These are phyloP conservation scores for Kodamaea jinghongensis DNA, from an alignment of 805 yeast species.

Conservation along the genomic window DNA sequence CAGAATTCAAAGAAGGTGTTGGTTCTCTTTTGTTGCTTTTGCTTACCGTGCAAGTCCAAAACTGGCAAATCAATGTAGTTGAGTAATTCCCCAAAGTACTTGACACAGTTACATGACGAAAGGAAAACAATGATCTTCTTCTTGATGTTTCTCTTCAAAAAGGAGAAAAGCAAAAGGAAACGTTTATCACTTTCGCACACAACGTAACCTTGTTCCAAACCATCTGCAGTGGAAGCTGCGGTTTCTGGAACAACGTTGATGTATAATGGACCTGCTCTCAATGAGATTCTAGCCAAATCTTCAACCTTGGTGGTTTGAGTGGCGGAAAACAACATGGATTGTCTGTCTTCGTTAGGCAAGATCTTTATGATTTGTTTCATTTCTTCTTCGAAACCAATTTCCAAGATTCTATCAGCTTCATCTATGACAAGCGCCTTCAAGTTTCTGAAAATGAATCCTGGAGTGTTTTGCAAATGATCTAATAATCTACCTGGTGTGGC, in stretches of 20 bases:
- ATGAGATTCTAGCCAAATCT: constrained; percentile 93
- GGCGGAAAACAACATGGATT: constrained; percentile 97
- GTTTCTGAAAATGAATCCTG: constrained; percentile 91
- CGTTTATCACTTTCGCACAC: constrained; percentile 96
- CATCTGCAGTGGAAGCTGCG: constrained; percentile 89
- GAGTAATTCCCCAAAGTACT: constrained; percentile 89
- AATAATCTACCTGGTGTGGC: constrained; percentile 98
- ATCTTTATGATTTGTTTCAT: constrained; percentile 95
- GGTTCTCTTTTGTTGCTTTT: constrained; percentile 97
- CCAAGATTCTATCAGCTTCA: constrained; percentile 97
- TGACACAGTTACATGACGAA: constrained; percentile 96
- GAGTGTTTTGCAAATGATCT: constrained; percentile 95
- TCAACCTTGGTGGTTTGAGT: constrained; percentile 99
- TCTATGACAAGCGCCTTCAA: constrained; percentile 91
- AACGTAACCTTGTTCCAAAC: constrained; percentile 97
- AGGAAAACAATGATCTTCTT: constrained; percentile 92
- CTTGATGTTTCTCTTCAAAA: constrained; percentile 87
- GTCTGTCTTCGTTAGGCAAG: constrained; percentile 89
- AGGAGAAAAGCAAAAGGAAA: constrained; percentile 84
- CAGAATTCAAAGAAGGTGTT: constrained; percentile 98
- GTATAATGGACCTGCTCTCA: constrained; percentile 89
- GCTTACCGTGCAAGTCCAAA: constrained; percentile 94
- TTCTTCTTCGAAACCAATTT: constrained; percentile 98
- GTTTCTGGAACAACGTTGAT: constrained; percentile 88
- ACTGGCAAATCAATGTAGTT: constrained; percentile 97